Conservation (phyloP, 2,329 filamentous ascomycete species). For the Fusarium chuoi region DNA sequence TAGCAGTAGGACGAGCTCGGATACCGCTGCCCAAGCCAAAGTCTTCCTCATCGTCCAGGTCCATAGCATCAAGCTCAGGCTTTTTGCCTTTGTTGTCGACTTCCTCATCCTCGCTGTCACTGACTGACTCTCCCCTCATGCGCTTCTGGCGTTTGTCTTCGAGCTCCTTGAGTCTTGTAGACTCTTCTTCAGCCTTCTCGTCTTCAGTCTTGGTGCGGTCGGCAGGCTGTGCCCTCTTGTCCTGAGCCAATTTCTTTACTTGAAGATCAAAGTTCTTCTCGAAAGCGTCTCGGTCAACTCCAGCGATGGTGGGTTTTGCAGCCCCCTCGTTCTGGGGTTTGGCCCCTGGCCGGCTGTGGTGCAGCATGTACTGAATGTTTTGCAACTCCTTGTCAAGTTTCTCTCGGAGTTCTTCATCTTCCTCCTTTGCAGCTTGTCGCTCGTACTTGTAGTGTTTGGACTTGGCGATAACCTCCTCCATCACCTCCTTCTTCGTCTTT, state of each 20-base stretch:
- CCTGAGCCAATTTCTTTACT: constrained; percentile 83
- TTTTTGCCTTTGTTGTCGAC: constrained; percentile 53
- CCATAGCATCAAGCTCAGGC: constrained; percentile 51
- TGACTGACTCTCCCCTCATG: constrained; percentile 85
- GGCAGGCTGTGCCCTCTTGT: constrained; percentile 85
- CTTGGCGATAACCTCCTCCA: constrained; percentile 97
- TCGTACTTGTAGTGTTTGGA: constrained; percentile 96
- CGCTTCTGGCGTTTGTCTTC: constrained; percentile 84
- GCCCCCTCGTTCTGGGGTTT: constrained; percentile 44
- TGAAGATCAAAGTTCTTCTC: constrained; percentile 90
- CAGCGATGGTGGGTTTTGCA: constrained; percentile 50
- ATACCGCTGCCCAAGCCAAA: constrained; percentile 71
- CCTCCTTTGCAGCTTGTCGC: constrained; percentile 90
- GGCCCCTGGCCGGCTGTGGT: constrained; percentile 56
- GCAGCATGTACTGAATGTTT: constrained; percentile 79
- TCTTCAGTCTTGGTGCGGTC: constrained; percentile 93
- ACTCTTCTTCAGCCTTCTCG: constrained; percentile 82
- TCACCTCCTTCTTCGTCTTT: constrained; percentile 95
- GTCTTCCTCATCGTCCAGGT: constrained; percentile 58
- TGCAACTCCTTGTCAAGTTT: constrained; percentile 86
- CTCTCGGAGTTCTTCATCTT: constrained; percentile 87
- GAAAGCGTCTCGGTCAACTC: constrained; percentile 73
- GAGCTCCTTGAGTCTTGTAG: constrained; percentile 78
- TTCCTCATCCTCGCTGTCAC: constrained; percentile 70
- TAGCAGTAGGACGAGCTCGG: constrained; percentile 64